Conservation (phyloP, 2,329 filamentous ascomycete species). For the Phyllosticta citrichinensis region DNA sequence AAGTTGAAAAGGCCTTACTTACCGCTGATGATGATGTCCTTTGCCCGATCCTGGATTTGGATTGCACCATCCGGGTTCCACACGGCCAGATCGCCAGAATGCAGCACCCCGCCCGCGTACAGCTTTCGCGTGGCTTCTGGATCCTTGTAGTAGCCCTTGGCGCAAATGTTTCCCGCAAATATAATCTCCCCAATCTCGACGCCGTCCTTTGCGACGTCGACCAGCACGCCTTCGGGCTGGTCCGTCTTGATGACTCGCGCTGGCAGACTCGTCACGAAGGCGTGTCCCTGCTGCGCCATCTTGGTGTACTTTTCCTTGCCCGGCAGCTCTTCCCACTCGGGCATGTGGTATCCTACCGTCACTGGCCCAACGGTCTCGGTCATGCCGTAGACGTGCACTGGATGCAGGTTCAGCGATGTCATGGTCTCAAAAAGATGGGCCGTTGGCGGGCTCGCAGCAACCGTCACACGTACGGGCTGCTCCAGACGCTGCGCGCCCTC, state of each 20-base stretch:
- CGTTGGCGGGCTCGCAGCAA: conserved; percentile 84
- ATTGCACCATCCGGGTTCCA: conserved; percentile 85
- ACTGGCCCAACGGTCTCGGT: conserved; percentile 91
- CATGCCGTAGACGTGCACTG: conserved; percentile 86
- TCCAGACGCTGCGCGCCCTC: conserved; percentile 62
- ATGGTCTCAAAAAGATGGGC: conserved; percentile 90
- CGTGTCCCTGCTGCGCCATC: conserved; percentile 93
- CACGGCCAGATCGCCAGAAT: conserved; percentile 87
- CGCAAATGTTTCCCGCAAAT: conserved; percentile 84
- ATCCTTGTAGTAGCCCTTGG: conserved; percentile 88
- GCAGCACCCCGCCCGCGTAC: conserved; percentile 75
- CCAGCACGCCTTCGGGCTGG: conserved; percentile 37
- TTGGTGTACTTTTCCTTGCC: conserved; percentile 68
- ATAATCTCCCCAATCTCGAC: conserved; percentile 76
- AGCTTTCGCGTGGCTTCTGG: conserved; percentile 73
- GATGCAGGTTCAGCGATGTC: conserved; percentile 74
- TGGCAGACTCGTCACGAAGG: conserved; percentile 73
- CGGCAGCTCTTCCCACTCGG: conserved; percentile 68
- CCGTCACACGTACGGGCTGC: conserved; percentile 70
- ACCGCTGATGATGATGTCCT: conserved; percentile 97
- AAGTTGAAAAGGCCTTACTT: conserved; percentile 21
- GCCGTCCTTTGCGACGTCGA: conserved; percentile 60
- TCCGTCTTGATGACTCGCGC: conserved; percentile 74
- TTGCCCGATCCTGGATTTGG: conserved; percentile 86
- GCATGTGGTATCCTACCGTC: conserved; percentile 84